A percentile compares a stretch with the other conserved stretches of the same genome.
These are phyloP conservation scores for Passalora sequoiae DNA, from an alignment of 2,329 filamentous ascomycete species.

Conservation along the genomic window DNA sequence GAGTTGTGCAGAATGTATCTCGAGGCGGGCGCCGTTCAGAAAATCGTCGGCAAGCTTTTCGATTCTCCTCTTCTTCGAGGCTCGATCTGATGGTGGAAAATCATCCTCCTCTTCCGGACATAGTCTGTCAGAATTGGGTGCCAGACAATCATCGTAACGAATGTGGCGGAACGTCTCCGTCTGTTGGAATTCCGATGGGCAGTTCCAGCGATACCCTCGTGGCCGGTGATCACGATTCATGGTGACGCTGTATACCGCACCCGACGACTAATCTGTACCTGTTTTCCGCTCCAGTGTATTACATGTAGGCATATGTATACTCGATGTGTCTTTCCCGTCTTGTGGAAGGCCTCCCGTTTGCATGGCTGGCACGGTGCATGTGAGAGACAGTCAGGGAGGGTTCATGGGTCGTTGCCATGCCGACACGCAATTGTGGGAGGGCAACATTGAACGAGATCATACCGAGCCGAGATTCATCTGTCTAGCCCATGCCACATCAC, in stretches of 20 bases:
- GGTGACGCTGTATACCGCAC: too few species aligned
- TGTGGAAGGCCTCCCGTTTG: too few species aligned
- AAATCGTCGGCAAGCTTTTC: conserved; percentile 57
- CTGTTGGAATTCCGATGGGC: conserved; percentile 30
- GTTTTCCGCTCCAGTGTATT: too few species aligned
- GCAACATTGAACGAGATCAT: neutral
- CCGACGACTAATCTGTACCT: too few species aligned
- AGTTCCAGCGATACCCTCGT: conserved; percentile 28
- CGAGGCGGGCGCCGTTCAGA: conserved; percentile 51
- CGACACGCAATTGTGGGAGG: neutral
- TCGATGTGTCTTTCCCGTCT: too few species aligned
- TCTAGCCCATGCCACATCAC: conserved; percentile 1
- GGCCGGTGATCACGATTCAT: conserved; percentile 31
- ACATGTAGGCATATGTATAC: too few species aligned
- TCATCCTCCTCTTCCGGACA: conserved; percentile 56
- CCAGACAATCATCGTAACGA: conserved; percentile 20
- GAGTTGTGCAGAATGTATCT: conserved; percentile 53
- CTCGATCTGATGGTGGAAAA: conserved; percentile 45
- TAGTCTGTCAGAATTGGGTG: conserved; percentile 39
- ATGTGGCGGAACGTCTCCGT: conserved; percentile 27
- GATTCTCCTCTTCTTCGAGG: conserved; percentile 52
- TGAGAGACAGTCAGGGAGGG: too few species aligned
- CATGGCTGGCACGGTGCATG: too few species aligned
- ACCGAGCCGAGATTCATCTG: neutral
- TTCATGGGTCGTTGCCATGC: neutral